Base-by-base conservation (phyloP, 805 yeast genomes). In the Kregervanrija pseudodelftensis region DNA sequence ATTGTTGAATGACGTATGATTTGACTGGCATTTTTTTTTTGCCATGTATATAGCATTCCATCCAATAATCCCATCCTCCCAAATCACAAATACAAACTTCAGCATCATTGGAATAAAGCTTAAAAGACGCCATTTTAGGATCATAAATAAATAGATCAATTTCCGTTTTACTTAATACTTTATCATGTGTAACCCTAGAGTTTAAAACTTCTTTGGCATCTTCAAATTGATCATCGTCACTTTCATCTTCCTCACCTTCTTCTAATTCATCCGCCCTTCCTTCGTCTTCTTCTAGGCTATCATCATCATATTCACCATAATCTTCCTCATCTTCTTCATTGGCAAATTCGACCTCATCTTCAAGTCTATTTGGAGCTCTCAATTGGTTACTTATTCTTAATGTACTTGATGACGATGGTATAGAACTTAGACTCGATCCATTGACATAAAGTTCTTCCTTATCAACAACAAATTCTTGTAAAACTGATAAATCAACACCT, bases 111-210 rank as follows among this genome's bases (percentile, higher is more conserved):
- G 64, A 67, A 46, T 74, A 76, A 12, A 70, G 42, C 11, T 69
- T 59, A 60, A 83, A 85, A 3, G 60, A 55, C 12, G 72, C 76
- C 4, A 67, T 57, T 2, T 61, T 54, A 3, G 82, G 68, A 56
- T 83, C 87, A 58, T 69, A 87, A 5, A 81, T 51, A 49, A 76
- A 79, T 34, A 86, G 57, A n/a, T 70, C 48, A 38, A 60, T 47
- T 5, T 39, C 36, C 5, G 48, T 50, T n/a, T 54, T 48, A 31
- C 57, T 54, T 8, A 64, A 42, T 5, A 51, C 49, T 11, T 47
- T 44, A 2, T 50, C 57, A 1, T 38, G 48, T 1, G 40, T n/a
- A 11, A 35, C 32, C 28, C 37, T 37, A 11, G 44, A 37, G 16
- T 49, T 38, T 11, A 43, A 46, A 8, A 54, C 60, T 11, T 70